Evolutionary conservation across 345 rosid species (phyloP), one percentile per base, ranked within the genome.

Genomic region (Acer saccharum): DNA sequence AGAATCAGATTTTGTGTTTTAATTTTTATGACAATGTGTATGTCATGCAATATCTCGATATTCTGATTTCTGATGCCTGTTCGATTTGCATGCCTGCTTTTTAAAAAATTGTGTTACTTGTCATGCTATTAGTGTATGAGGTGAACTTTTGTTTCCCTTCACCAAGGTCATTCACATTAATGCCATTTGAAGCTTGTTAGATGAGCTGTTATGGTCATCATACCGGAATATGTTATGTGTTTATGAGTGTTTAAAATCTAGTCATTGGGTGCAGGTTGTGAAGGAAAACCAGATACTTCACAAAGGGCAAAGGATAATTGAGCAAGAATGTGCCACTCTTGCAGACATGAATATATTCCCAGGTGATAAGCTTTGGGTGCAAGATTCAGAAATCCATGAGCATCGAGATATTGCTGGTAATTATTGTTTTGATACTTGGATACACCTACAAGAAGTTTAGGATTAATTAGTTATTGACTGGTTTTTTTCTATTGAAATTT

Each of bases 401-500:
- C 90, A 94, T 82, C 93, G 99, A 10, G 99, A 96, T 79, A 96
- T 96, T 82, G 97, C 99, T 77, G 99, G 99, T 96, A 91, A 88
- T 57, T 55, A 14, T 23, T 25, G 48, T 48, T 64, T 65, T 41
- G 21, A 12, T 67, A 18, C 69, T 77, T 54, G 16, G 12, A 48
- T 14, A 65, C n/a, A 57, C 46, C 16, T 32, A 29, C 13, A 43
- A 60, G 71, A 57, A 48, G 52, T 14, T 60, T 55, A 39, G 46
- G 27, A 81, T 66, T 64, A 68, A 79, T 57, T 68, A 48, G 41
- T 74, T 48, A 46, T 62, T 64, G 20, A 32, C 41, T 32, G 20
- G 3, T 39, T 35, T 50, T 29, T 54, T 13, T 75, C 35, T 0
- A 3, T 70, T 7, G 63, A 71, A 27, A 60, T 8, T 44, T 23